Evolutionary conservation across 148 eudicot species (phyloP).

Genomic region (Rhododendron henanense): DNA sequence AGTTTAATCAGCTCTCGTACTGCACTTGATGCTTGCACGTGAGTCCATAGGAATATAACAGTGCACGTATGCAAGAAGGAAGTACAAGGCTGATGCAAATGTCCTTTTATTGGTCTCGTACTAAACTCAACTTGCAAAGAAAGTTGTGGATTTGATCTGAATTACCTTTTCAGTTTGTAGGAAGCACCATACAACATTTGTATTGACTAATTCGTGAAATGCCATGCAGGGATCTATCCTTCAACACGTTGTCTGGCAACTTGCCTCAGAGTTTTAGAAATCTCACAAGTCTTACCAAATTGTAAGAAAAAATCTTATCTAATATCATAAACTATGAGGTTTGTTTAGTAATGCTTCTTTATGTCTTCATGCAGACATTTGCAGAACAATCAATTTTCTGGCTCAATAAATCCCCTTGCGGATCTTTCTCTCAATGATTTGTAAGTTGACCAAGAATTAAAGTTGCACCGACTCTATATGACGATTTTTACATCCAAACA

Average conservation of each 20-base stretch:
- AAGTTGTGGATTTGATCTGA: not conserved
- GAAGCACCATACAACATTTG: not conserved
- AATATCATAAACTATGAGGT: not conserved
- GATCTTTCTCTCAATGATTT: slow-evolving; percentile 46
- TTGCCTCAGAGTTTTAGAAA: slow-evolving; percentile 49
- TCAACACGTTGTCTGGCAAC: slow-evolving; percentile 42
- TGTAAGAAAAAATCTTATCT: slow-evolving; percentile 38
- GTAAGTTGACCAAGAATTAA: slow-evolving; percentile 34
- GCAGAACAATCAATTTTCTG: slow-evolving; percentile 58
- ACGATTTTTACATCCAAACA: not conserved
- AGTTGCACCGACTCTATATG: not conserved
- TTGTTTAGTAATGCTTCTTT: not conserved
- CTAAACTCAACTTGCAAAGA: not conserved
- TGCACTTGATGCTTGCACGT: not conserved
- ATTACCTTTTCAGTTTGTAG: not conserved
- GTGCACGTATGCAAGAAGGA: not conserved
- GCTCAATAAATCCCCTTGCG: slow-evolving; percentile 55
- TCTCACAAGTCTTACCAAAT: slow-evolving; percentile 37
- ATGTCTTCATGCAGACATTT: slow-evolving; percentile 37
- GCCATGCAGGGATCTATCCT: slow-evolving; percentile 62
- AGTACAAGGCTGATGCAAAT: not conserved
- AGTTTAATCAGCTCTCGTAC: not conserved
- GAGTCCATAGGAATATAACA: not conserved
- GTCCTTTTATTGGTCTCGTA: not conserved
- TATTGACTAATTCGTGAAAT: not conserved